Percentiles rank a stretch among this genome's conserved stretches.
These are phyloP conservation scores for Barnettozyma pratensis DNA, from an alignment of 805 yeast genomes.

Conservation along the genomic window DNA sequence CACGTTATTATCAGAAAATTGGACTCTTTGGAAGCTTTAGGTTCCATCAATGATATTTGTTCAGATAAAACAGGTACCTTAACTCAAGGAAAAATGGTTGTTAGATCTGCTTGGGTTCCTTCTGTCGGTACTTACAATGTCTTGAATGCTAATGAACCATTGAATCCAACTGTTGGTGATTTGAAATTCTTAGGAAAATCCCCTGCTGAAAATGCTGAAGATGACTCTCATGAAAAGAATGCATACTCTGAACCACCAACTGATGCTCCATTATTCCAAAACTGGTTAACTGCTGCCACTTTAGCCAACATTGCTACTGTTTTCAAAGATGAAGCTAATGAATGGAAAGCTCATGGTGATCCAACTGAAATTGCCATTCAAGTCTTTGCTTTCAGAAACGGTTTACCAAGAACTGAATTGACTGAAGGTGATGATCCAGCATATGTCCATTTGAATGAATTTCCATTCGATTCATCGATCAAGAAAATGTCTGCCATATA, in stretches of 20 bases:
- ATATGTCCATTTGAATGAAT: slow-evolving; percentile 48
- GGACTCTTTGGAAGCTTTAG: slow-evolving; percentile 74
- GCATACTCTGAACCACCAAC: neutral
- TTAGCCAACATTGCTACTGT: slow-evolving; percentile 77
- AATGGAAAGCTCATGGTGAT: slow-evolving; percentile 82
- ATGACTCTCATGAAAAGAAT: slow-evolving; percentile 13
- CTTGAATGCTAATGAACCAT: slow-evolving; percentile 52
- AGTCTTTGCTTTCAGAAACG: slow-evolving; percentile 62
- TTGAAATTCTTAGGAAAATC: slow-evolving; percentile 19
- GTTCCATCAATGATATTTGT: slow-evolving; percentile 74
- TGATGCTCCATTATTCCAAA: slow-evolving; percentile 14
- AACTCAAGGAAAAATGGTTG: slow-evolving; percentile 76
- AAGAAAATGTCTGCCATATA: slow-evolving; percentile 70
- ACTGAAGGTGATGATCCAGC: slow-evolving; percentile 31
- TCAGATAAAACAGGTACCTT: slow-evolving; percentile 82
- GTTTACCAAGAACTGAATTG: slow-evolving; percentile 39
- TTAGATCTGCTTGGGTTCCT: slow-evolving; percentile 67
- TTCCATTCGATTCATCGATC: slow-evolving; percentile 69
- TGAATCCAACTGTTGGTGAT: slow-evolving; percentile 57
- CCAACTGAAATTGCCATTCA: slow-evolving; percentile 89
- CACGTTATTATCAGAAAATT: slow-evolving; percentile 71
- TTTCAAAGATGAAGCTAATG: slow-evolving; percentile 38
- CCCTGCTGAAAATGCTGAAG: slow-evolving; percentile 20
- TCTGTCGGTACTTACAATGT: slow-evolving; percentile 52
- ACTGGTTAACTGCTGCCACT: slow-evolving; percentile 64